Evolutionary conservation across 805 yeast species (phyloP).

Genomic region (Ogataea neopini): DNA sequence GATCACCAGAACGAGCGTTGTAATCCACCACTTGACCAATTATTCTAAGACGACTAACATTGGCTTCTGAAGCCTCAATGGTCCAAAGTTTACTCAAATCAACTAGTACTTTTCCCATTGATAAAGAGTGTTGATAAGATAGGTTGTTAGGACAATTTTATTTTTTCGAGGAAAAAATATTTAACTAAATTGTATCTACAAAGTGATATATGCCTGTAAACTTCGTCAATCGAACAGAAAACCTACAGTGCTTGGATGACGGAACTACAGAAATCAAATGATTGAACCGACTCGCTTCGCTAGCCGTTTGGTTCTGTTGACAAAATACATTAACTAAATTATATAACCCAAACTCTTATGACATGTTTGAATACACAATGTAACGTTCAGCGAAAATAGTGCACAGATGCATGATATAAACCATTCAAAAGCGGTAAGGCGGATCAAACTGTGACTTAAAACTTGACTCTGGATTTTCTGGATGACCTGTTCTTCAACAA

Average conservation of each 20-base stretch:
- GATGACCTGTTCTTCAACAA: constrained; percentile 65
- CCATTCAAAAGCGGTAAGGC: constrained; percentile 2
- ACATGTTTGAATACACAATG: constrained; percentile 6
- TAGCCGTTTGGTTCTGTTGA: too few relatives aligned
- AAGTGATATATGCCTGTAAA: too few relatives aligned
- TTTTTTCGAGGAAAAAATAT: constrained; percentile 1
- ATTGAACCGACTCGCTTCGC: too few relatives aligned
- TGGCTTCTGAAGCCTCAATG: constrained; percentile 9
- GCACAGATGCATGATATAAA: not conserved
- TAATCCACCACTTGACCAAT: constrained; percentile 26
- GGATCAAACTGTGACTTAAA: constrained; percentile 34
- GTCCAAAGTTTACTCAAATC: constrained; percentile 16
- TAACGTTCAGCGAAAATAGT: constrained; percentile 5
- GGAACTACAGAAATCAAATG: too few relatives aligned
- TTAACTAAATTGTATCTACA: constrained; percentile 4
- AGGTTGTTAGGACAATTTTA: not conserved
- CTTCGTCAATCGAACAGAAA: too few relatives aligned
- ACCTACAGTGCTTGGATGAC: too few relatives aligned
- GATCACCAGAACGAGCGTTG: constrained; percentile 16
- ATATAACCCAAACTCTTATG: constrained; percentile 5
- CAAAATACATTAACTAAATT: too few relatives aligned
- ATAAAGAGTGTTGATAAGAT: not conserved
- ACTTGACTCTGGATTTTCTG: constrained; percentile 44
- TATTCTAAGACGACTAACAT: constrained; percentile 22
- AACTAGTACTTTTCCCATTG: constrained; percentile 26